Evolutionary conservation across 1,284 basidiomycete genomes (phyloP).

Genomic region (Puccinia hordei): DNA sequence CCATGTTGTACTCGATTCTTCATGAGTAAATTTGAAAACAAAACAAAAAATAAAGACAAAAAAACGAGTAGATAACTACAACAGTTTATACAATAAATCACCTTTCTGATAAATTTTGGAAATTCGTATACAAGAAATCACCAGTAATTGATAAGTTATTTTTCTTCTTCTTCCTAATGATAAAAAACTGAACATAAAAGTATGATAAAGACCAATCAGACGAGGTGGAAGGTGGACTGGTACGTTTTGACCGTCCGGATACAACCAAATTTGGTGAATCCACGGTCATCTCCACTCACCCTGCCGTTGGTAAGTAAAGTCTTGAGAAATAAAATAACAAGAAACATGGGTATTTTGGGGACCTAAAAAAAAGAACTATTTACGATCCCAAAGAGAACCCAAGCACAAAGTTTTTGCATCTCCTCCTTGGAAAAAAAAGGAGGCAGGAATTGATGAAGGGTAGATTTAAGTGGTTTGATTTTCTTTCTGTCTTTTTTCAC

Average conservation of each 20-base stretch:
- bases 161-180: too few relatives aligned
- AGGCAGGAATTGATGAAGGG: background rate
- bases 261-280: background rate
- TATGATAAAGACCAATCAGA: background rate
- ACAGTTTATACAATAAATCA: background rate
- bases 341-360: background rate
- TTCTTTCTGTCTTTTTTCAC: too few relatives aligned
- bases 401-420: background rate
- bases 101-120: background rate
- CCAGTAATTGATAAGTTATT: conserved; percentile 3
- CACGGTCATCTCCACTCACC: conserved; percentile 1
- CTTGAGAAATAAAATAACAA: background rate
- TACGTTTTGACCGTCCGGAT: background rate
- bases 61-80: background rate
- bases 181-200: background rate
- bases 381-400: background rate
- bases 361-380: background rate
- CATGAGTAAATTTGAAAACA: background rate
- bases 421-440: background rate
- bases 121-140: background rate
- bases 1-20: background rate
- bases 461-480: background rate
- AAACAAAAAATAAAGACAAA: too few relatives aligned
- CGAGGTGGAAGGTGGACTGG: background rate
- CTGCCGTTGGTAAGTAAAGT: background rate